Evolutionary conservation across 1,139 yeast species (phyloP).

Genomic region (Geotrichum macrosporum): DNA sequence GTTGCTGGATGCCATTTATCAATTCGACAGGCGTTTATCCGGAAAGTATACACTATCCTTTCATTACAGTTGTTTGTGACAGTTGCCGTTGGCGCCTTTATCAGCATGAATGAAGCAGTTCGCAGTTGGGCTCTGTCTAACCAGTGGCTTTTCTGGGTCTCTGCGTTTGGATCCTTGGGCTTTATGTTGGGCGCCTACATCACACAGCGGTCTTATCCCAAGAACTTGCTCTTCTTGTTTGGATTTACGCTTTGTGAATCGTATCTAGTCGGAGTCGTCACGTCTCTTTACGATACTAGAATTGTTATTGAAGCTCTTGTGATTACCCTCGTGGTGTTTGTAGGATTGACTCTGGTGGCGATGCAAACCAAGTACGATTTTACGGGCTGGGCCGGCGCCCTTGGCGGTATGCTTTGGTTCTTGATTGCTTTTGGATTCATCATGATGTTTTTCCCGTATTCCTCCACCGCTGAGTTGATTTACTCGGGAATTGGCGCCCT

Average conservation of each 20-base stretch:
- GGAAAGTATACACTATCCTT: conserved; percentile 74
- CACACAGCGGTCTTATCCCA: conserved; percentile 63
- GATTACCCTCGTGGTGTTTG: conserved; percentile 63
- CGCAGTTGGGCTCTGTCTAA: conserved; percentile 58
- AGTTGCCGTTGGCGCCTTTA: conserved; percentile 53
- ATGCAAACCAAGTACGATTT: conserved; percentile 80
- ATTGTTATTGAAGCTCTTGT: conserved; percentile 68
- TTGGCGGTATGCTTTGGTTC: conserved; percentile 60
- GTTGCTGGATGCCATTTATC: conserved; percentile 76
- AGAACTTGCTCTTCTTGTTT: conserved; percentile 52
- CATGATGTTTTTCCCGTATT: conserved; percentile 62
- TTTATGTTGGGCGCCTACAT: conserved; percentile 56
- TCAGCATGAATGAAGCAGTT: conserved; percentile 47
- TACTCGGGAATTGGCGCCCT: conserved; percentile 73
- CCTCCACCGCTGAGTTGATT: conserved; percentile 51
- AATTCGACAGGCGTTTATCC: conserved; percentile 67
- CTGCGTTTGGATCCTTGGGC: conserved; percentile 58
- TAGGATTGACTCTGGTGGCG: conserved; percentile 73
- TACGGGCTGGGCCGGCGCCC: conserved; percentile 64
- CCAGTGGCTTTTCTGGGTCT: conserved; percentile 56
- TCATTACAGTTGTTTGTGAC: conserved; percentile 62
- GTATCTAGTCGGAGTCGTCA: conserved; percentile 63
- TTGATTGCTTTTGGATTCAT: conserved; percentile 71
- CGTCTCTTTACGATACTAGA: conserved; percentile 59
- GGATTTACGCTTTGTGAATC: conserved; percentile 74